Percentiles rank a stretch among this genome's conserved stretches.
Evolutionary conservation across 2,329 filamentous ascomycete species (phyloP).

Genomic region (Cladosporium sp.): DNA sequence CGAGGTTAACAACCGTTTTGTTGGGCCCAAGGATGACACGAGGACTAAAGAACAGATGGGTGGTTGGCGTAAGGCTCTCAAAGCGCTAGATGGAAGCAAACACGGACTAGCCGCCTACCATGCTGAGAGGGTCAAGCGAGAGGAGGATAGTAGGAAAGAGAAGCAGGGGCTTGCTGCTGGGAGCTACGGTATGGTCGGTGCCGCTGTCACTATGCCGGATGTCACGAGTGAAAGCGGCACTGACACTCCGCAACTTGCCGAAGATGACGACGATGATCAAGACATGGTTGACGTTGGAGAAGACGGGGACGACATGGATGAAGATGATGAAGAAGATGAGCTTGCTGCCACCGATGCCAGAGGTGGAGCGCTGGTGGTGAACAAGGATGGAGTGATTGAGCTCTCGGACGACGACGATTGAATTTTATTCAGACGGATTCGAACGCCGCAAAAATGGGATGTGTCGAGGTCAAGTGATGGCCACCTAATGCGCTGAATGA

Average conservation of each 20-base stretch:
- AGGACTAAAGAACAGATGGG: slow-evolving; percentile 22
- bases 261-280: slow-evolving; percentile 7
- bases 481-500: background rate
- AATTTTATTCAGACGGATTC: background rate
- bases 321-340: background rate
- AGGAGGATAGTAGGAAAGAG: slow-evolving; percentile 21
- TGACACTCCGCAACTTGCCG: background rate
- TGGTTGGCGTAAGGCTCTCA: slow-evolving; percentile 30
- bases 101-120: slow-evolving; percentile 29
- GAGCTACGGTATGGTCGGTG: slow-evolving; percentile 16
- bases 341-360: background rate
- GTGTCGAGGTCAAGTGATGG: background rate
- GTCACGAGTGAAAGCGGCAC: background rate
- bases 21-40: slow-evolving; percentile 37
- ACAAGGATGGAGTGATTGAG: background rate
- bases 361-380: background rate
- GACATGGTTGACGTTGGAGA: slow-evolving; percentile 10
- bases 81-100: slow-evolving; percentile 31
- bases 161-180: slow-evolving; percentile 19
- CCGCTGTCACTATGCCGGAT: slow-evolving; percentile 12
- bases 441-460: background rate
- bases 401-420: background rate
- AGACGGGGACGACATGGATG: background rate
- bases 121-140: slow-evolving; percentile 25
- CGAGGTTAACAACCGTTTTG: slow-evolving; percentile 55